Evolutionary conservation across 2,329 filamentous ascomycete genomes (phyloP), one percentile per base, ranked within the genome.

Genomic region (Purpureocillium lavendulum): DNA sequence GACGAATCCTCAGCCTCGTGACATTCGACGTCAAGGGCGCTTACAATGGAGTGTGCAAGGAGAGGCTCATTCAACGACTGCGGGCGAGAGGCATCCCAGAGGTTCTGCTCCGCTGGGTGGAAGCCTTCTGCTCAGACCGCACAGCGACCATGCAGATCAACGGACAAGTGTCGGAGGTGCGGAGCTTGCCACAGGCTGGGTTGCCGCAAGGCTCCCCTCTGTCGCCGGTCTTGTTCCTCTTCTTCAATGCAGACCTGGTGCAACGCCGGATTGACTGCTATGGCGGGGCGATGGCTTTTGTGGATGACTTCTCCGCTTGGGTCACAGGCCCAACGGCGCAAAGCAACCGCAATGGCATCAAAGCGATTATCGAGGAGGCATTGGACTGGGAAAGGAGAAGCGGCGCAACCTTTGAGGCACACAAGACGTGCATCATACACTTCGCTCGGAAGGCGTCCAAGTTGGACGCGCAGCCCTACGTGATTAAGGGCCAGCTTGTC

Each of bases 221-320:
- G 15, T 47, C 45, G 10, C 42, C 42, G n/a, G 34, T 45, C 12
- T 31, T 50, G n/a, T 51, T 51, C 59, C 48, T 62, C 58, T 46
- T 60, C 49, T 62, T 59, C 46, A 64, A 64, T 38, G 54, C 55
- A 40, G 54, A 63, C 40, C 51, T 64, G 11, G 53, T 64, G 8
- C 42, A 64, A 39, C 36, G 43, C 33, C 40, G 43, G 18, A 60
- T 64, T 34, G 43, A 55, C 33, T 32, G 26, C 7, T 38, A 44
- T 7, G 37, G 44, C 42, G 56, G 51, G 41, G 50, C 51, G 5
- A 49, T 57, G 35, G 21, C 47, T 24, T 57, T 55, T 35, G 40
- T 57, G 4, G 47, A 57, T 36, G 46, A 56, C 43, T 58, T 50
- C 30, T 54, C 38, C 11, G 49, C 45, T 7, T 54, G 36, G 48